Evolutionary conservation across 1,284 basidiomycete genomes (phyloP).

Genomic region (Gomphus bonarii): DNA sequence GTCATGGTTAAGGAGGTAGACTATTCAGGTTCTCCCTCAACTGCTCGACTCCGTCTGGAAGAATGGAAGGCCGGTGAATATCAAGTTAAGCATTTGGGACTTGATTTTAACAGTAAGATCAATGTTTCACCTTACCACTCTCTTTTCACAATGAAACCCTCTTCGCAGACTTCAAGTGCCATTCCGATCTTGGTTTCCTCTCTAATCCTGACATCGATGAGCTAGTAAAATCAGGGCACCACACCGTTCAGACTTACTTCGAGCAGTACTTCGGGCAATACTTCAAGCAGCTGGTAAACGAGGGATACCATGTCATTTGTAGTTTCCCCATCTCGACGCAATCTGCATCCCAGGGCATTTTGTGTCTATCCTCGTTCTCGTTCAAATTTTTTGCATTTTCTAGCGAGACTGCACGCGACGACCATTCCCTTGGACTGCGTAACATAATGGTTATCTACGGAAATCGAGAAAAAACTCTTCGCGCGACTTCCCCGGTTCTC

Average conservation of each 20-base stretch:
- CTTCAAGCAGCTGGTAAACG: conserved; percentile 15
- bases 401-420: neutral
- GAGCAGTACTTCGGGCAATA: conserved; percentile 17
- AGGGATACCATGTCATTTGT: conserved; percentile 22
- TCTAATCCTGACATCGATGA: neutral
- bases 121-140: neutral
- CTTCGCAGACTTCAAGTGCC: neutral
- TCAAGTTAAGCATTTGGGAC: neutral
- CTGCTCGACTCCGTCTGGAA: neutral
- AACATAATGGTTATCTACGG: neutral
- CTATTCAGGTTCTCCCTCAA: neutral
- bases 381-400: neutral
- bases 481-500: neutral
- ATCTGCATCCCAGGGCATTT: conserved; percentile 13
- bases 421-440: neutral
- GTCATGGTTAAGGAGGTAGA: neutral
- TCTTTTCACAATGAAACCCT: neutral
- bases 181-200: neutral
- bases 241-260: neutral
- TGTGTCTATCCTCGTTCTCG: neutral
- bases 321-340: conserved; percentile 21
- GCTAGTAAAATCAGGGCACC: neutral
- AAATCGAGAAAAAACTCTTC: neutral
- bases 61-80: neutral
- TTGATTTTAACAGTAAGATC: neutral